These are phyloP conservation scores for Talaromyces atroroseus DNA, from an alignment of 2,329 filamentous ascomycete genomes.

Conservation along the genomic window DNA sequence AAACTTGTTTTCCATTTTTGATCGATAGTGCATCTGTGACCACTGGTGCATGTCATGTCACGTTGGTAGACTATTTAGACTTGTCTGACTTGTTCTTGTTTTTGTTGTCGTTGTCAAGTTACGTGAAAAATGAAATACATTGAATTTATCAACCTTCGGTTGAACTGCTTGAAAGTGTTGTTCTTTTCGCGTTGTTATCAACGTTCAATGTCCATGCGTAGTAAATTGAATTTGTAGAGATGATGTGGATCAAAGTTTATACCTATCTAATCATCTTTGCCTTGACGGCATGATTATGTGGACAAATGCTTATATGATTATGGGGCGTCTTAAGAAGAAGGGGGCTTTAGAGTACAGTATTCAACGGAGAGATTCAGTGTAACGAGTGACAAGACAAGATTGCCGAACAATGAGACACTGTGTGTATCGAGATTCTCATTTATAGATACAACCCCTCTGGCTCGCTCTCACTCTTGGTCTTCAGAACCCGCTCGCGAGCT, in stretches of 20 bases:
- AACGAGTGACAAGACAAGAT: not conserved
- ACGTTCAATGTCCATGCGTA: not conserved
- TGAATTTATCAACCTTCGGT: not conserved
- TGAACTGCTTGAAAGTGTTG: not conserved
- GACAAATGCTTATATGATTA: not conserved
- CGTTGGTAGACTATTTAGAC: not conserved
- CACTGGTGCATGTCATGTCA: no score
- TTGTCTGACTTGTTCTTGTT: not conserved
- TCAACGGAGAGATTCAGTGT: not conserved
- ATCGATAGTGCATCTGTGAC: no score
- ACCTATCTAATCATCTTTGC: not conserved
- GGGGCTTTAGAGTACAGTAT: conserved; percentile 6
- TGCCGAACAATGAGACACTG: not conserved
- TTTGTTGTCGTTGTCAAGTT: not conserved
- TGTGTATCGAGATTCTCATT: conserved; percentile 13
- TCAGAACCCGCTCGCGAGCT: conserved; percentile 87
- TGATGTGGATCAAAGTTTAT: not conserved
- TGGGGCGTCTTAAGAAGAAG: not conserved
- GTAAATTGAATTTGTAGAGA: not conserved
- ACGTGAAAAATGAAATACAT: not conserved
- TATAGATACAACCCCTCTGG: conserved; percentile 99
- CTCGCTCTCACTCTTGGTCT: conserved; percentile 98
- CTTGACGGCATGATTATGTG: not conserved
- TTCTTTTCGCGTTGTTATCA: not conserved
- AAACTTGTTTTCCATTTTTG: not conserved